phyloP scores from a whole-genome alignment of 2,329 filamentous ascomycete species.

The Tolypocladium endophyticum region DNA sequence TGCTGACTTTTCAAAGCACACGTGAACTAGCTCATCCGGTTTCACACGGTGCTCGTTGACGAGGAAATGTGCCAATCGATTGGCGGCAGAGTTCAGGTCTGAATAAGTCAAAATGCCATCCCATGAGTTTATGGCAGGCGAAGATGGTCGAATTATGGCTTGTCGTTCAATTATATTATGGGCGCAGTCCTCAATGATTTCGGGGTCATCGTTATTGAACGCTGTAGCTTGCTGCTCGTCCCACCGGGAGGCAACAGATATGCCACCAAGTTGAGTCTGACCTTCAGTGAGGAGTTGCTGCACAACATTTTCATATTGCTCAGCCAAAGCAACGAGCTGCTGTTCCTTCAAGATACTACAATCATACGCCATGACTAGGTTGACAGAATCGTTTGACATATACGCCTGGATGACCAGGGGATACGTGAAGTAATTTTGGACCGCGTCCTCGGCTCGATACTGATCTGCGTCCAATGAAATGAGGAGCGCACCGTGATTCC shows the following conservation, averaged over 20 bases:
- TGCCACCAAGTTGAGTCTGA: neutral
- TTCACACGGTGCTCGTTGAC: conserved; percentile 2
- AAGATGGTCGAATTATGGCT: conserved; percentile 7
- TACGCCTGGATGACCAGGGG: conserved; percentile 2
- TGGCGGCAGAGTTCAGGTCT: conserved; percentile 26
- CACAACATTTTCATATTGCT: neutral
- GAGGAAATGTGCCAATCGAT: conserved; percentile 24
- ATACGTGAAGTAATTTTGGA: conserved; percentile 6
- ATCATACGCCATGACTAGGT: neutral
- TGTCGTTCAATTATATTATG: conserved; percentile 28
- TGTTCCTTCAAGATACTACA: neutral
- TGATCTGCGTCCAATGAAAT: neutral
- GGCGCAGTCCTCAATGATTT: conserved; percentile 17
- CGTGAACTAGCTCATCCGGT: neutral
- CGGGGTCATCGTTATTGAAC: neutral
- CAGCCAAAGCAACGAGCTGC: neutral
- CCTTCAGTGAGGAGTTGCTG: conserved; percentile 1
- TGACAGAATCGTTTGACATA: neutral
- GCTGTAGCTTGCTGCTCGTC: neutral
- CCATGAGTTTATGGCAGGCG: conserved; percentile 30
- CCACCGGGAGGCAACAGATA: neutral
- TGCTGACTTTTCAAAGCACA: conserved; percentile 4
- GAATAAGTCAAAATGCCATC: conserved; percentile 31
- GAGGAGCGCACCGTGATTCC: neutral
- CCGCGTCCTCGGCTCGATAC: neutral